phyloP scores from a whole-genome alignment of 139 green algal species.

The Desmodesmus armatus region DNA sequence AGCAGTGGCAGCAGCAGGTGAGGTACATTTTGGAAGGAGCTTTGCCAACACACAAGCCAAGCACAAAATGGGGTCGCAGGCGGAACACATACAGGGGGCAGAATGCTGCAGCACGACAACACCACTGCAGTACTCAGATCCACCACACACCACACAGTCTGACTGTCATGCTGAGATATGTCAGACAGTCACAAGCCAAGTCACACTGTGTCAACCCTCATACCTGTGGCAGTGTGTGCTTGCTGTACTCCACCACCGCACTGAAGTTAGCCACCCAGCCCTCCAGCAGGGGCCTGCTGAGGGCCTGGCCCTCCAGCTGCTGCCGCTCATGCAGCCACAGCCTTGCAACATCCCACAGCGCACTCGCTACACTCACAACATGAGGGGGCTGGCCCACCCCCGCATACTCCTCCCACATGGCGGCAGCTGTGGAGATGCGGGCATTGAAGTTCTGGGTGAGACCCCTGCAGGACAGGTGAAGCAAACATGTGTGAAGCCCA shows the following conservation, averaged over 20 bases:
- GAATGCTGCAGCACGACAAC: too few species aligned
- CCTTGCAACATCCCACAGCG: slow-evolving; percentile 50
- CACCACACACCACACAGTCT: not conserved
- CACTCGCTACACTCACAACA: slow-evolving; percentile 30
- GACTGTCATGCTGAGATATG: too few species aligned
- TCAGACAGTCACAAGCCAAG: too few species aligned
- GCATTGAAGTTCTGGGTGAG: too few species aligned
- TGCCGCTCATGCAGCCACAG: slow-evolving; percentile 40
- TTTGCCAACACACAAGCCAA: not conserved
- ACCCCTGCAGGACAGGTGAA: too few species aligned
- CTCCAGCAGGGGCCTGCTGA: not conserved
- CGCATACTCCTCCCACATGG: slow-evolving; percentile 27
- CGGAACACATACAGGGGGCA: too few species aligned
- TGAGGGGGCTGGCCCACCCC: not conserved
- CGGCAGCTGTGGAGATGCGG: slow-evolving; percentile 15
- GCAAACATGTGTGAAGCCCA: too few species aligned
- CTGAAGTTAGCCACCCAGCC: slow-evolving; percentile 47
- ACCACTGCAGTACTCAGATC: not conserved
- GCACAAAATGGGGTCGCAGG: not conserved
- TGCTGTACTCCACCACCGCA: slow-evolving; percentile 20
- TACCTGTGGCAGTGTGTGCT: slow-evolving; percentile 38
- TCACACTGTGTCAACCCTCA: too few species aligned
- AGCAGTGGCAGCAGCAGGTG: not conserved
- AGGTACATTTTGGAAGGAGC: not conserved
- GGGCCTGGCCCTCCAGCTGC: slow-evolving; percentile 12